Conservation (phyloP, 257 asterid species). For the Solanum lignicaule region DNA sequence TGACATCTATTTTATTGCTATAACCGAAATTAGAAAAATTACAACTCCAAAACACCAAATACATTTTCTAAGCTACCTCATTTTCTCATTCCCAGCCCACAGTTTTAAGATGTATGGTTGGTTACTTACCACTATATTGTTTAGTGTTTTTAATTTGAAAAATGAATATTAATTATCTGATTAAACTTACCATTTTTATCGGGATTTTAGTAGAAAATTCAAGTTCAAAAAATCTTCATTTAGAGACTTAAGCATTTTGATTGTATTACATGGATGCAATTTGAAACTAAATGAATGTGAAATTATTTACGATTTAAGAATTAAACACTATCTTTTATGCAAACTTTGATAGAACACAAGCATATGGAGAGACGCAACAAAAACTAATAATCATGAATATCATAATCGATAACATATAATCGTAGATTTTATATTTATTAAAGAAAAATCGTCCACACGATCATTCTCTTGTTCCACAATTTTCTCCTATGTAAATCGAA, state of each 20-base stretch:
- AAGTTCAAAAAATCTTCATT: background rate
- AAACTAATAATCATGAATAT: no score
- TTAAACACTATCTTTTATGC: no score
- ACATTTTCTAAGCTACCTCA: background rate
- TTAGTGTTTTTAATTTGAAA: background rate
- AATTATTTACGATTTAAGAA: background rate
- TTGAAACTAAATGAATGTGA: background rate
- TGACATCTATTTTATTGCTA: no score
- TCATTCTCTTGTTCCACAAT: no score
- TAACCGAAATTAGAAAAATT: no score
- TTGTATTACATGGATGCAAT: background rate
- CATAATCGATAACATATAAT: no score
- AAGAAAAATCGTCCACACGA: no score
- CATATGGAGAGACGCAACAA: no score
- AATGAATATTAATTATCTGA: background rate
- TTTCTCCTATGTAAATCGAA: no score
- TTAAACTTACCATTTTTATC: background rate
- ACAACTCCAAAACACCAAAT: background rate
- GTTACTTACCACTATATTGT: background rate
- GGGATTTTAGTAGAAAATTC: background rate
- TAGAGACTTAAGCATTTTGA: background rate
- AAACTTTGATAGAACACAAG: no score
- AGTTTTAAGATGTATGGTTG: background rate
- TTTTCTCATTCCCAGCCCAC: background rate
- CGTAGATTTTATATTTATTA: no score